Evolutionary conservation across 108 stramenopile genomes (phyloP).

Genomic region (Discostella pseudostelligera): DNA sequence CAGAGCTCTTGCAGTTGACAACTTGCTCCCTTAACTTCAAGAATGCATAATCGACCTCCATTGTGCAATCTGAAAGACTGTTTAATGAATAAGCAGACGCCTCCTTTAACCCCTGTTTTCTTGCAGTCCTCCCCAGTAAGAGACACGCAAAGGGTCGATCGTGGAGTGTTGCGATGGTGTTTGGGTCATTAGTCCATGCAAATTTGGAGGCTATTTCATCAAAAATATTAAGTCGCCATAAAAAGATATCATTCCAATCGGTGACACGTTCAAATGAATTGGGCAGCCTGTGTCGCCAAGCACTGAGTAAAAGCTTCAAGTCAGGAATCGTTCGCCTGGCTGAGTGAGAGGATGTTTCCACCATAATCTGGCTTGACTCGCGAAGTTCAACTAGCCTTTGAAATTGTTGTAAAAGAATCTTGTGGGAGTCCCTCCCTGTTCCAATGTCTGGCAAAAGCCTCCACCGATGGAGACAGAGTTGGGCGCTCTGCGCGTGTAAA

Average conservation of each 20-base stretch:
- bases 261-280: conserved; percentile 83
- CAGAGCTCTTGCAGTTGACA: conserved; percentile 61
- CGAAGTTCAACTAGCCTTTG: conserved; percentile 91
- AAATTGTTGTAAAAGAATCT: conserved; percentile 78
- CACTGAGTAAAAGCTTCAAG: conserved; percentile 81
- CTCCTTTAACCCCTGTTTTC: conserved; percentile 84
- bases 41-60: conserved; percentile 91
- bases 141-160: conserved; percentile 93
- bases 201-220: conserved; percentile 77
- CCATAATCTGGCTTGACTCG: conserved; percentile 94
- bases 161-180: conserved; percentile 82
- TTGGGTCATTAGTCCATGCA: conserved; percentile 71
- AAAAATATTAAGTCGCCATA: conserved; percentile 89
- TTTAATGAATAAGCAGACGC: conserved; percentile 61
- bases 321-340: conserved; percentile 79
- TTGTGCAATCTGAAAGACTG: conserved; percentile 60
- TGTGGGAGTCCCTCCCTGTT: conserved; percentile 73
- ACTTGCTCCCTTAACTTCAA: conserved; percentile 93
- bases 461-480: conserved; percentile 77
- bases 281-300: conserved; percentile 93
- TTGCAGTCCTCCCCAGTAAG: conserved; percentile 78
- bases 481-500: conserved; percentile 83
- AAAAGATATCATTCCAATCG: conserved; percentile 90
- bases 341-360: conserved; percentile 79
- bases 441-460: conserved; percentile 62